Evolutionary conservation across 73 alveolate genomes (phyloP), one percentile per base, ranked within the genome.

Genomic region (Tetrahymena elliotti): DNA sequence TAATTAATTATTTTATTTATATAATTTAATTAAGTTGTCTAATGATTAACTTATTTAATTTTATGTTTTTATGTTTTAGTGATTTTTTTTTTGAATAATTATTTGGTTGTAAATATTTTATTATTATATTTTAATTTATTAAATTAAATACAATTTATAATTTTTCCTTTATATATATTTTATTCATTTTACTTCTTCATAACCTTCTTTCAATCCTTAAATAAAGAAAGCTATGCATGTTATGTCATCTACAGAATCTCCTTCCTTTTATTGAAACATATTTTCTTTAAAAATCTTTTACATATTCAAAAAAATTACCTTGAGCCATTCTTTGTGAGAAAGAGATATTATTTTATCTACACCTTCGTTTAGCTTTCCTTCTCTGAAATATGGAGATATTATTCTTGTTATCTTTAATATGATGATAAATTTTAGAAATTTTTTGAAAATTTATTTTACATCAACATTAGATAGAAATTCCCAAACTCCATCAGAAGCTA

Each of bases 401-500:
- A 68, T 68, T 68, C 33, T 68, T 3, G 88, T 68, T 2, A 68
- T 36, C 88, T 68, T 27, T 27, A 22, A 27, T 24, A 18, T 11
- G n/a, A 68, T 18, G 1, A 68, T 68, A 24, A 6, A 27, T 68
- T 31, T 18, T 1, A 1, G 34, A 68, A n/a, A 36, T 3, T 22
- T 7, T 27, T 3, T 68, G 0, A 68, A 31, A 68, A 6, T 24
- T 68, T 31, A 18, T 3, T 22, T 68, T 68, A 68, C 88, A 24
- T 68, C 88, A 1, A 68, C 38, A 68, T 68, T 68, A 68, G 88
- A 68, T 22, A 68, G 36, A 31, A 68, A 68, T 96, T 97, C 99
- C 99, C 99, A 97, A 88, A 97, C 97, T 41, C 99, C 99, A 94
- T 97, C 99, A 94, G 98, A 96, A 47, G 98, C 99, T 92, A 97